Conservation (phyloP, 2,329 filamentous ascomycete species). For the Elsinoe perseae region DNA sequence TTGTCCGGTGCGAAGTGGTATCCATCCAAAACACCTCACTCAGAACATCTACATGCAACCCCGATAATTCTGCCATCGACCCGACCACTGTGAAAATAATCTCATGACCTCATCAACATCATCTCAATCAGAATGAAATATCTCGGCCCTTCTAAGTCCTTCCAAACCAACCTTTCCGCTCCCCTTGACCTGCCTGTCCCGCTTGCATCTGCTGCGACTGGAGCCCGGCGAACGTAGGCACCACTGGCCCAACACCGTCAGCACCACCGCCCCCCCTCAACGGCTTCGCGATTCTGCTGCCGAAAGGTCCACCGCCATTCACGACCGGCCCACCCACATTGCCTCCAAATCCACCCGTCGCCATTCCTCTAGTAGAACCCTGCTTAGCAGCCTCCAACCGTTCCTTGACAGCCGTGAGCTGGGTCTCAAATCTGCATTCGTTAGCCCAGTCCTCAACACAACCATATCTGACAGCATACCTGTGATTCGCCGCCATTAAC, state of each 20-base stretch:
- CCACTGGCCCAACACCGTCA: constrained; percentile 30
- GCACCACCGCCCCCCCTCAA: constrained; percentile 49
- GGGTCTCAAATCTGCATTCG: constrained; percentile 75
- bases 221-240: constrained; percentile 38
- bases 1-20: neutral
- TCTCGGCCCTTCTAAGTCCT: constrained; percentile 15
- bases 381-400: constrained; percentile 91
- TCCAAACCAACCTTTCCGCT: constrained; percentile 13
- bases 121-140: neutral
- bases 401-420: constrained; percentile 95
- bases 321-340: constrained; percentile 20
- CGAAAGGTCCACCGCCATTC: constrained; percentile 56
- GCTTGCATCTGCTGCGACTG: constrained; percentile 46
- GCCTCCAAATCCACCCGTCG: constrained; percentile 24
- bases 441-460: constrained; percentile 1
- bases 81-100: neutral
- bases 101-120: constrained; percentile 3
- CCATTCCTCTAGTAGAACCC: constrained; percentile 76
- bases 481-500: constrained; percentile 90
- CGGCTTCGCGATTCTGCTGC: constrained; percentile 56
- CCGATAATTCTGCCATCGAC: neutral
- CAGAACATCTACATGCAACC: neutral
- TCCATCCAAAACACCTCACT: neutral
- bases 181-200: constrained; percentile 17
- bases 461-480: constrained; percentile 52